phyloP scores from a whole-genome alignment of 495 filamentous ascomycete species.

The Hypoxylon fragiforme region DNA sequence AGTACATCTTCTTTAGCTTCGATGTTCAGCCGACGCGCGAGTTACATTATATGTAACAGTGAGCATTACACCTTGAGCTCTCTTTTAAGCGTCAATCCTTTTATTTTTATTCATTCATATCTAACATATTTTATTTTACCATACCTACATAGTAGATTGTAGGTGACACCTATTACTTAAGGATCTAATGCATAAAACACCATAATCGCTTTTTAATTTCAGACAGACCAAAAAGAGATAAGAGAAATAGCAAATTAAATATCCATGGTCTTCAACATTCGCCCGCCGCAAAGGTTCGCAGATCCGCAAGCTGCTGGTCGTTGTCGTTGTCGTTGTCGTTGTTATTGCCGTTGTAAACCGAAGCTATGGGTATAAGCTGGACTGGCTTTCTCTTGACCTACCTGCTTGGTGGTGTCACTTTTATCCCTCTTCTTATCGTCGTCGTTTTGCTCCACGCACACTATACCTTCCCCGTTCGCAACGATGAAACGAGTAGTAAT shows the following conservation, averaged over 20 bases:
- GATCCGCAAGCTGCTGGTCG: conserved; percentile 28
- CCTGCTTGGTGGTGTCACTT: conserved; percentile 86
- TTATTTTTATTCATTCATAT: conserved; percentile 1
- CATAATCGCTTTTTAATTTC: no score
- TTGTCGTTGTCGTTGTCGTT: conserved; percentile 17
- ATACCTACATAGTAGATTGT: no score
- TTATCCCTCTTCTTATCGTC: conserved; percentile 75
- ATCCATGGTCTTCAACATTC: conserved; percentile 36
- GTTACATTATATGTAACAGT: no score
- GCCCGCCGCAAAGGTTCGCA: conserved; percentile 31
- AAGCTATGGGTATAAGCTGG: conserved; percentile 65
- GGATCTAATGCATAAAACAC: background rate
- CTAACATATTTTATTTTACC: no score
- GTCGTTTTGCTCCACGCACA: conserved; percentile 69
- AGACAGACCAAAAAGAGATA: background rate
- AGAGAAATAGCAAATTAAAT: background rate
- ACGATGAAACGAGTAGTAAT: conserved; percentile 34
- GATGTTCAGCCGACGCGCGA: conserved; percentile 3
- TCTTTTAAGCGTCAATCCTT: no score
- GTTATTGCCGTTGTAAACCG: conserved; percentile 19
- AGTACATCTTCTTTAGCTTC: background rate
- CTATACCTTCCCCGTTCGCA: conserved; percentile 62
- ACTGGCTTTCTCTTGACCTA: conserved; percentile 73
- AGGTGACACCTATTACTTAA: no score
- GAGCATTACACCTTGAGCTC: no score